These are phyloP conservation scores for Xylaria sp. DNA, from an alignment of 2,329 filamentous ascomycete genomes.

Conservation along the genomic window DNA sequence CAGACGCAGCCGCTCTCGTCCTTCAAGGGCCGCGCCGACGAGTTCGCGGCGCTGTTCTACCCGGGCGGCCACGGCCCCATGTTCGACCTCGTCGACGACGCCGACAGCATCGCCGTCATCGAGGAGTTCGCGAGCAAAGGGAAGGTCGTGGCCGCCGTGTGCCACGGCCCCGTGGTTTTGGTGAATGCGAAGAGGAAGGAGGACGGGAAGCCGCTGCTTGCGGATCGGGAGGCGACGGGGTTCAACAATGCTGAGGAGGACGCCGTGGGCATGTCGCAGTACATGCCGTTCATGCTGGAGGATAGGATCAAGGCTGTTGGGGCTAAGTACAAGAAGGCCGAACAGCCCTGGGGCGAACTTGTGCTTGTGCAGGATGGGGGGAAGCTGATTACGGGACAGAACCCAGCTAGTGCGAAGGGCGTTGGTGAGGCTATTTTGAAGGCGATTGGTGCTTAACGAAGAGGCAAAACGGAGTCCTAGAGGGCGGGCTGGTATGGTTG, in stretches of 20 bases:
- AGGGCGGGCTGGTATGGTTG: not conserved
- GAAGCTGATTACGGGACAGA: conserved; percentile 67
- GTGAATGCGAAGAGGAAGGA: conserved; percentile 58
- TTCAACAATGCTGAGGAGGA: conserved; percentile 69
- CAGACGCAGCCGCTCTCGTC: conserved; percentile 68
- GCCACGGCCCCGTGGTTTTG: conserved; percentile 74
- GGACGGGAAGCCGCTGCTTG: conserved; percentile 65
- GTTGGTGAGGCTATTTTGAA: conserved; percentile 64
- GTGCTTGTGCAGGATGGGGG: conserved; percentile 60
- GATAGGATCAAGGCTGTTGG: conserved; percentile 63
- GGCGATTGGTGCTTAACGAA: conserved; percentile 51
- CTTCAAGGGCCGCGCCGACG: conserved; percentile 64
- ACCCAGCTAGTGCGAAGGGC: conserved; percentile 63
- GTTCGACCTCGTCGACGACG: conserved; percentile 72
- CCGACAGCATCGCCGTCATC: conserved; percentile 68
- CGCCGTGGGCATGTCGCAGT: conserved; percentile 52
- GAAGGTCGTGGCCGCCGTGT: conserved; percentile 74
- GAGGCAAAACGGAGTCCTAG: no score
- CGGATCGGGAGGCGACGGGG: conserved; percentile 68
- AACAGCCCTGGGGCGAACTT: conserved; percentile 60
- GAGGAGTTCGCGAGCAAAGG: conserved; percentile 69
- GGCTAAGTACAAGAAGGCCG: conserved; percentile 67
- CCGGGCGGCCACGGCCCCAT: conserved; percentile 72
- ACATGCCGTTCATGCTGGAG: conserved; percentile 71
- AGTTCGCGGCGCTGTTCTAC: conserved; percentile 72